Percentiles rank a stretch among this genome's conserved stretches.
These are phyloP conservation scores for Cryphonectria radicalis DNA, from an alignment of 2,329 filamentous ascomycete species.

Conservation along the genomic window DNA sequence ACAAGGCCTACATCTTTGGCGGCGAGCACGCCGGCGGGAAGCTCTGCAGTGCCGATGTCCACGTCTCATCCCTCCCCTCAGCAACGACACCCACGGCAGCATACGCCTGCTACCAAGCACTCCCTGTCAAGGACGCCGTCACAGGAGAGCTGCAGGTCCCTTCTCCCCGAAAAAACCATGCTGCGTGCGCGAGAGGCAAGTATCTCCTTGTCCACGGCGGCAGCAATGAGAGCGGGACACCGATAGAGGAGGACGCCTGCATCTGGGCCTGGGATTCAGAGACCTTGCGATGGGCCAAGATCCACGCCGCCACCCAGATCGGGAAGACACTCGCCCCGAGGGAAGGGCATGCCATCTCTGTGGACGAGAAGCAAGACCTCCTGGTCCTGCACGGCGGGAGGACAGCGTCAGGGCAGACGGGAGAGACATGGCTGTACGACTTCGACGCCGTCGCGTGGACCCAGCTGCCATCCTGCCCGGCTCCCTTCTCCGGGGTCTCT, in stretches of 20 bases:
- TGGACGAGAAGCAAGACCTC: slow-evolving; percentile 50
- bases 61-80: slow-evolving; percentile 55
- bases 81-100: slow-evolving; percentile 41
- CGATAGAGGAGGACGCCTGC: slow-evolving; percentile 39
- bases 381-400: slow-evolving; percentile 56
- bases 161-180: slow-evolving; percentile 40
- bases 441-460: slow-evolving; percentile 53
- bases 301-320: slow-evolving; percentile 39
- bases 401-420: slow-evolving; percentile 35
- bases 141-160: slow-evolving; percentile 39
- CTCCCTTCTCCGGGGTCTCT: slow-evolving; percentile 41
- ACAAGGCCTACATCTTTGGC: slow-evolving; percentile 60
- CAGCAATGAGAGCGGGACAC: slow-evolving; percentile 36
- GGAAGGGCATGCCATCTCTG: slow-evolving; percentile 41
- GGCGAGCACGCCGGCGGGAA: slow-evolving; percentile 45
- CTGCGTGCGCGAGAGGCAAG: slow-evolving; percentile 41
- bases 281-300: slow-evolving; percentile 40
- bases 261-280: slow-evolving; percentile 46
- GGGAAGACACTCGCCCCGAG: slow-evolving; percentile 38
- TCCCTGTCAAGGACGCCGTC: slow-evolving; percentile 34
- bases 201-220: slow-evolving; percentile 44
- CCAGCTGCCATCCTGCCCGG: slow-evolving; percentile 50
- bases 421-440: slow-evolving; percentile 57
- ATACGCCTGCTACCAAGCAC: slow-evolving; percentile 42
- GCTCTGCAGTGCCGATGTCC: slow-evolving; percentile 54